Percentiles rank a stretch among this genome's conserved stretches.
Conservation (phyloP, 1,139 yeast genomes). For the Candida gigantensis region DNA sequence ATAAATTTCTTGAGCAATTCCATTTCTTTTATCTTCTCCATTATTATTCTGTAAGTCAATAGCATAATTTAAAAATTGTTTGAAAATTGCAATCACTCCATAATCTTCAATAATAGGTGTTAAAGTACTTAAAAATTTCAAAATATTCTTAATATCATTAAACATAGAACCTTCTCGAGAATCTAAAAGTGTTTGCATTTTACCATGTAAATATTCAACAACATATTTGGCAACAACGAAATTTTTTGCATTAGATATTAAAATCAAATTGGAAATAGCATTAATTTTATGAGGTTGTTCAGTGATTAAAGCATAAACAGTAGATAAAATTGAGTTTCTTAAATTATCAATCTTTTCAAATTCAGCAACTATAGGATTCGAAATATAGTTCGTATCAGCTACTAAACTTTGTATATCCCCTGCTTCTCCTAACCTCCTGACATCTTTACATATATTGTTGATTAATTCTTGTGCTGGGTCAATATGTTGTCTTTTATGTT, state of each 20-base stretch:
- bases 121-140: slow-evolving; percentile 70
- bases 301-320: slow-evolving; percentile 65
- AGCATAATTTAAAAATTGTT: slow-evolving; percentile 56
- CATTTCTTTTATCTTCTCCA: slow-evolving; percentile 46
- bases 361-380: slow-evolving; percentile 67
- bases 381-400: slow-evolving; percentile 67
- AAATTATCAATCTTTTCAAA: slow-evolving; percentile 67
- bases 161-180: slow-evolving; percentile 36
- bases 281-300: slow-evolving; percentile 93
- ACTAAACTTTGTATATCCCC: slow-evolving; percentile 51
- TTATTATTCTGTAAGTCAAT: slow-evolving; percentile 51
- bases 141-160: slow-evolving; percentile 67
- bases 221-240: slow-evolving; percentile 69
- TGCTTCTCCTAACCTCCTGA: slow-evolving; percentile 67
- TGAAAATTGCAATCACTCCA: slow-evolving; percentile 52
- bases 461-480: slow-evolving; percentile 47
- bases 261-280: slow-evolving; percentile 67
- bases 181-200: slow-evolving; percentile 57
- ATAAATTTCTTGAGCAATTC: slow-evolving; percentile 69
- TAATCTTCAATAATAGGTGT: slow-evolving; percentile 60
- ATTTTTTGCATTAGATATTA: slow-evolving; percentile 67
- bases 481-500: slow-evolving; percentile 37
- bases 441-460: slow-evolving; percentile 52
- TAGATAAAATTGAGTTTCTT: slow-evolving; percentile 59
- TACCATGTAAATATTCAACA: slow-evolving; percentile 67